Base-by-base conservation (phyloP, 352 stramenopile genomes). In the Phytophthora syringae region DNA sequence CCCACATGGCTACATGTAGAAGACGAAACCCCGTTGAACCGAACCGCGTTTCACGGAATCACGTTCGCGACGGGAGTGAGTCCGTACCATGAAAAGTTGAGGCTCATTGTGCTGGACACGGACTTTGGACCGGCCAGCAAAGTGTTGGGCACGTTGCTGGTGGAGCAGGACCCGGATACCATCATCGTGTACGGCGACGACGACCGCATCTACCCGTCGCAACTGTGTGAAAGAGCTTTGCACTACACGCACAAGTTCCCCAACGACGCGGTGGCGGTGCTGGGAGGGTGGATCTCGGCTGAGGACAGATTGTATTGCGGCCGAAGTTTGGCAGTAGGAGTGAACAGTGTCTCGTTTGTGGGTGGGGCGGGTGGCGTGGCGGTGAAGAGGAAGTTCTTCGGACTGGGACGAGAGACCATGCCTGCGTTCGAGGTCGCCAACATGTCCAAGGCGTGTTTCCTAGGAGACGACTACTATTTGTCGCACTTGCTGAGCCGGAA, bases 101-200 rank as follows among this genome's bases (percentile, higher is more conserved):
- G 27, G 5, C 18, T 88, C 7, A 54, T 88, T 18, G 50, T 83
- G 13, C 15, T 88, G 13, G 79, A 88, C 45, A 79, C 60, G 37
- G 79, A 86, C 64, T 83, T 84, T 67, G 79, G 79, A 4, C 79
- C 79, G 0, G 74, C 74, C 1, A 86, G 74, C 30, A 88, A 88
- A 66, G 67, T 86, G 25, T 69, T 85, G 13, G 79, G 79, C 10
- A 75, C 73, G 12, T 34, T 87, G 25, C 58, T 87, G 37, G 71
- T 84, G 10, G 79, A 87, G 51, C 73, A 82, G 22, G 79, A 87
- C 20, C 68, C 76, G 1, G 73, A 87, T n/a, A 85, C 79, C 1
- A 70, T 87, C n/a, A 83, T 87, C 54, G 76, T 87, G 2, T 87
- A 87, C 30, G 79, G 79, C 3, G 79, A 87, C 44, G 74, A 87